Conservation (phyloP, 768 basidiomycete genomes). For the Agaricus sinodeliciosus region DNA sequence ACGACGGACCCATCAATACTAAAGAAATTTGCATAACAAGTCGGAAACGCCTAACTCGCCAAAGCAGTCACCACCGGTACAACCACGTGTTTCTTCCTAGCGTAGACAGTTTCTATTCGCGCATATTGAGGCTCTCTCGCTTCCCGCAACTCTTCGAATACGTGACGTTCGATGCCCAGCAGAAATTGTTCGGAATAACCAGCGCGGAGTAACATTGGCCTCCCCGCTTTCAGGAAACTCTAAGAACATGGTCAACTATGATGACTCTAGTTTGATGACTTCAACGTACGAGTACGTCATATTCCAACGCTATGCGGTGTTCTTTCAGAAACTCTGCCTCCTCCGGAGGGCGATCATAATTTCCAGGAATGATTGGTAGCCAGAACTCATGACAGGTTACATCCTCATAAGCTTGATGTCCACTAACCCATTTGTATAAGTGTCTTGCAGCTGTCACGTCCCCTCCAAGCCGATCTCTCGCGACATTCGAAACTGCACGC, state of each 20-base stretch:
- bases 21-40: no score
- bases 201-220: conserved; percentile 61
- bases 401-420: conserved; percentile 53
- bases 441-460: conserved; percentile 34
- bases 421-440: conserved; percentile 37
- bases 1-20: no score
- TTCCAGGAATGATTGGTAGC: conserved; percentile 54
- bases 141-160: conserved; percentile 44
- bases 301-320: conserved; percentile 30
- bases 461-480: conserved; percentile 6
- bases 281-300: conserved; percentile 48
- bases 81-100: conserved; percentile 32
- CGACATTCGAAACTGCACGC: not conserved
- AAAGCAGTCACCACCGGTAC: not conserved
- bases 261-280: not conserved
- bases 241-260: conserved; percentile 18
- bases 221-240: conserved; percentile 59
- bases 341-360: conserved; percentile 30
- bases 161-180: conserved; percentile 44
- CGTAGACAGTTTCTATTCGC: conserved; percentile 55
- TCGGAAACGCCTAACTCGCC: no score
- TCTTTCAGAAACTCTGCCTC: conserved; percentile 30
- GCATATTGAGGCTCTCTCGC: conserved; percentile 42
- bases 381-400: conserved; percentile 54
- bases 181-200: conserved; percentile 51